These are phyloP conservation scores for Phytopythium kandeliae DNA, from an alignment of 352 stramenopile genomes.

Conservation along the genomic window DNA sequence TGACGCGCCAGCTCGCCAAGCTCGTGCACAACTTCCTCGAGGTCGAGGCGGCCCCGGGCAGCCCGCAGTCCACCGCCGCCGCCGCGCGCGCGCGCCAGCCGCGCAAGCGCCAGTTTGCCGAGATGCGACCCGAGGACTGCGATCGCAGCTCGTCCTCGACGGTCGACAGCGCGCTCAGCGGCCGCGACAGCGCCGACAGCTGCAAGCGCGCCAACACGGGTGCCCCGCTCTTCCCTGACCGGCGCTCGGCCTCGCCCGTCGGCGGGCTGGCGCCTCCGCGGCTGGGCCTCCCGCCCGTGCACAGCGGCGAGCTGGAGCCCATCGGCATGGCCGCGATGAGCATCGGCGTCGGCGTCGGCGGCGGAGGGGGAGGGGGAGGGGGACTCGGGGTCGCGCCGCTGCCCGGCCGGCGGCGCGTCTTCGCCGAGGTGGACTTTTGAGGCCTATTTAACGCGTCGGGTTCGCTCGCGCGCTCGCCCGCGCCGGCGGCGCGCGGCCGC, in stretches of 20 bases:
- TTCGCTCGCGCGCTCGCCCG: too few species aligned
- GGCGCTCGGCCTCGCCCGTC: too few species aligned
- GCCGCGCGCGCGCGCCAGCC: conserved; percentile 14
- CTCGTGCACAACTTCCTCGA: conserved; percentile 67
- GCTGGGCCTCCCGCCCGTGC: conserved; percentile 31
- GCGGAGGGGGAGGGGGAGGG: too few species aligned
- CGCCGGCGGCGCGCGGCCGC: too few species aligned
- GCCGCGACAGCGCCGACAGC: conserved; percentile 1
- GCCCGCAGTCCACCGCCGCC: conserved; percentile 15
- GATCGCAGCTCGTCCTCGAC: conserved; percentile 1
- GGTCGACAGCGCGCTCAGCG: conserved; percentile 10
- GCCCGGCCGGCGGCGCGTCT: conserved; percentile 53
- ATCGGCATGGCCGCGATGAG: conserved; percentile 5
- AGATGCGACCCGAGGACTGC: conserved; percentile 42
- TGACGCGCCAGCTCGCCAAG: conserved; percentile 47
- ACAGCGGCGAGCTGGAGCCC: conserved; percentile 25
- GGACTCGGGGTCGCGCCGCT: conserved; percentile 25
- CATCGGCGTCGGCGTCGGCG: background rate
- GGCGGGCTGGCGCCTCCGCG: too few species aligned
- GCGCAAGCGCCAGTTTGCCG: conserved; percentile 51
- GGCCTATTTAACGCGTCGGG: conserved; percentile 44
- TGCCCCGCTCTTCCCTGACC: conserved; percentile 31
- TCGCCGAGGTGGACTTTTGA: conserved; percentile 76
- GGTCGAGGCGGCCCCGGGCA: conserved; percentile 15
- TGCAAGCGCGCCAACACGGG: conserved; percentile 2